A percentile compares a stretch with the other conserved stretches of the same genome.
phyloP scores from a whole-genome alignment of 2,329 filamentous ascomycete genomes.

The Aspergillus fructus region DNA sequence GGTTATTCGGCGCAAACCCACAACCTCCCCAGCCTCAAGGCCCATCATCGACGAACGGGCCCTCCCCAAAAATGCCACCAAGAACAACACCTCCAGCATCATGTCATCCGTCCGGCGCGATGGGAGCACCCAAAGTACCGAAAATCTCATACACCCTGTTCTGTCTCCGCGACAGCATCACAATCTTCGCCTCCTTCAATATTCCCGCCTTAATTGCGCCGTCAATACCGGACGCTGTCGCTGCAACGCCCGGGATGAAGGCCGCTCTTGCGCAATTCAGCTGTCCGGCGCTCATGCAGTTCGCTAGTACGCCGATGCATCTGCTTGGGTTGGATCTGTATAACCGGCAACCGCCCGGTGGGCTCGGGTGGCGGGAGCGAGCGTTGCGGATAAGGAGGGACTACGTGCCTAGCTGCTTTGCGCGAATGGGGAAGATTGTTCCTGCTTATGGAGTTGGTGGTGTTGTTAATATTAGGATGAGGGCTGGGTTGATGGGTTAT shows the following conservation, averaged over 20 bases:
- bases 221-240: slow-evolving; percentile 56
- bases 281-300: slow-evolving; percentile 75
- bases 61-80: slow-evolving; percentile 1
- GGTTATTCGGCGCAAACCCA: slow-evolving; percentile 68
- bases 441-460: slow-evolving; percentile 88
- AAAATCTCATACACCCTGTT: slow-evolving; percentile 74
- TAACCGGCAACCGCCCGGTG: slow-evolving; percentile 59
- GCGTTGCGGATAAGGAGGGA: slow-evolving; percentile 67
- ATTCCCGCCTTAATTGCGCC: slow-evolving; percentile 77
- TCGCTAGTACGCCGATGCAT: slow-evolving; percentile 80
- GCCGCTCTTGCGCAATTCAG: slow-evolving; percentile 72
- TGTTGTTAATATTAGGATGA: slow-evolving; percentile 75
- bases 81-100: slow-evolving; percentile 16
- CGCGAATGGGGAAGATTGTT: slow-evolving; percentile 79
- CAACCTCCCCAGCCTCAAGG: slow-evolving; percentile 19
- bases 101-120: slow-evolving; percentile 15
- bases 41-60: not conserved
- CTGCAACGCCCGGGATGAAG: slow-evolving; percentile 46
- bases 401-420: slow-evolving; percentile 71
- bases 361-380: slow-evolving; percentile 58
- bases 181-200: slow-evolving; percentile 91
- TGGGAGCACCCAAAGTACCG: slow-evolving; percentile 54
- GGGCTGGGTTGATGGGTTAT: slow-evolving; percentile 64
- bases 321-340: slow-evolving; percentile 83
- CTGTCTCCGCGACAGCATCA: slow-evolving; percentile 77